phyloP scores from a whole-genome alignment of 106 monocot genomes.

The Dendrobium huoshanense region DNA sequence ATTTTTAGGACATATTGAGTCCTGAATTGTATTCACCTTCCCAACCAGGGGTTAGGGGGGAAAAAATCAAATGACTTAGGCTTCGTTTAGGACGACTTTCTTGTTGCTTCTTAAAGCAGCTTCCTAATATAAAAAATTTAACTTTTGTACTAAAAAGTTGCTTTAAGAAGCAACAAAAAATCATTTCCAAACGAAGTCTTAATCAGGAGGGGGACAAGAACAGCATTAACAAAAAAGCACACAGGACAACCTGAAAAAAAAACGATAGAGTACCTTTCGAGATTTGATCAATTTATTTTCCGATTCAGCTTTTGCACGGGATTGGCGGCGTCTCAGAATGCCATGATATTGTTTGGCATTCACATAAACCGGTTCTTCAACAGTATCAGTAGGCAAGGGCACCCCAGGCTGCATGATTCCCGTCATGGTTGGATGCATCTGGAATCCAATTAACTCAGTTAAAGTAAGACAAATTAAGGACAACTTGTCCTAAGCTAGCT shows the following conservation, averaged over 20 bases:
- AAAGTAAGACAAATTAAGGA: neutral
- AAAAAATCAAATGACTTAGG: too few species aligned
- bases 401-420: constrained; percentile 39
- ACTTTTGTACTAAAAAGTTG: too few species aligned
- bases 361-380: constrained; percentile 61
- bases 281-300: constrained; percentile 49
- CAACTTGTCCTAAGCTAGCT: neutral
- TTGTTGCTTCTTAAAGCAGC: too few species aligned
- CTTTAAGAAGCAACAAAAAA: too few species aligned
- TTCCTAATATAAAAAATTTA: too few species aligned
- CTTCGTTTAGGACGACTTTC: too few species aligned
- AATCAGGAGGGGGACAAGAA: too few species aligned
- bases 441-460: neutral
- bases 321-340: constrained; percentile 52
- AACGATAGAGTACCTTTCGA: constrained; percentile 33
- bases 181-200: too few species aligned
- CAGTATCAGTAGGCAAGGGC: constrained; percentile 47
- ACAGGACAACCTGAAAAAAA: neutral
- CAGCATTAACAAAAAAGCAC: too few species aligned
- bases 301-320: constrained; percentile 69
- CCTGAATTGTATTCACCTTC: too few species aligned
- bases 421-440: constrained; percentile 47
- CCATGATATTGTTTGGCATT: constrained; percentile 69
- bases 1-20: too few species aligned
- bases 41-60: too few species aligned